Evolutionary conservation across 169 alveolate species (phyloP).

Genomic region (Plasmodium cynomolgi): DNA sequence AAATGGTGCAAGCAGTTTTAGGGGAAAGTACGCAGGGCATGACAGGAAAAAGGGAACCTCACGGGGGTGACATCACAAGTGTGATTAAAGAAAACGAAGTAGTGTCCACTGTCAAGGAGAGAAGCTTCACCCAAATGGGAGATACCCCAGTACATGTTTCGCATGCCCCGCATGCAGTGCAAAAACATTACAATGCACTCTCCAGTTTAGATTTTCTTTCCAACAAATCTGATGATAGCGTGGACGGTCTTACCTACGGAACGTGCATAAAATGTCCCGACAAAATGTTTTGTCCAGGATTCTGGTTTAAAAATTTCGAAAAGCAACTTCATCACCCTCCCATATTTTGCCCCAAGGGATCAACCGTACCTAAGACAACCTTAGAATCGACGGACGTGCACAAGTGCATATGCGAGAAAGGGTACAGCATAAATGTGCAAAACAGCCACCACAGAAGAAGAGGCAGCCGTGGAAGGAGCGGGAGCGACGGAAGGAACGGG

Average conservation of each 20-base stretch:
- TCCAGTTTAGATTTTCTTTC: not conserved
- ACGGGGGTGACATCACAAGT: not conserved
- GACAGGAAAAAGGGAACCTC: not conserved
- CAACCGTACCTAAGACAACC: constrained; percentile 80
- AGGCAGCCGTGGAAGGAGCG: constrained; percentile 42
- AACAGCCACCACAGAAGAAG: not conserved
- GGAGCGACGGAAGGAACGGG: constrained; percentile 14
- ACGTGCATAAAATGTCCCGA: constrained; percentile 49
- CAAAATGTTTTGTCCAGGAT: constrained; percentile 70
- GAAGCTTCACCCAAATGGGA: constrained; percentile 3
- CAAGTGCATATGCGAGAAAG: constrained; percentile 83
- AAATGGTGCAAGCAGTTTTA: not conserved
- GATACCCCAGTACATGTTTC: not conserved
- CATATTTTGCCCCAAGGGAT: constrained; percentile 82
- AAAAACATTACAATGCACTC: not conserved
- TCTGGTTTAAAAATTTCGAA: constrained; percentile 43
- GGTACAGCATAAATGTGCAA: constrained; percentile 73
- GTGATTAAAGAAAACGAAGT: not conserved
- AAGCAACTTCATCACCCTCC: constrained; percentile 81
- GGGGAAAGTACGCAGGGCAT: not conserved
- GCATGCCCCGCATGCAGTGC: not conserved
- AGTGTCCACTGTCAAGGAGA: not conserved
- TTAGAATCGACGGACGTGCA: constrained; percentile 77
- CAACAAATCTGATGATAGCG: not conserved
- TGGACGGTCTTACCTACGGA: not conserved